These are phyloP conservation scores for Ustilago xerochloae DNA, from an alignment of 1,284 basidiomycete genomes.

Conservation along the genomic window DNA sequence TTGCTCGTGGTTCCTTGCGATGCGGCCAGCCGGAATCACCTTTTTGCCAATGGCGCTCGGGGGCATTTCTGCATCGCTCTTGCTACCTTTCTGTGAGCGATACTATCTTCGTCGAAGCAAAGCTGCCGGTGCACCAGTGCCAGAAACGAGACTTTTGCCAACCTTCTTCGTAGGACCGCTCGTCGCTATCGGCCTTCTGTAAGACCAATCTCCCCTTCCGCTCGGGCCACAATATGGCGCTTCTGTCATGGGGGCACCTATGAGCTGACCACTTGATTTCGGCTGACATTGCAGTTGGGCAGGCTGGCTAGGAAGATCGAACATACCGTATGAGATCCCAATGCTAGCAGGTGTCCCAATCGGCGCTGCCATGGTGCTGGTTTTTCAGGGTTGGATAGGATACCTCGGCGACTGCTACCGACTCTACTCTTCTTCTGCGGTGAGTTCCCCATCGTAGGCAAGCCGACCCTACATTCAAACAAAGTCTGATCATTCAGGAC, in stretches of 20 bases:
- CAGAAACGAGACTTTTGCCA: conserved; percentile 27
- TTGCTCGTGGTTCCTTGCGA: too few species aligned
- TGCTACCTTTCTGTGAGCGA: conserved; percentile 19
- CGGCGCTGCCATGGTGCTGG: conserved; percentile 43
- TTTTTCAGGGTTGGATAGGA: conserved; percentile 48
- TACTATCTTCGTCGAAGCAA: conserved; percentile 1
- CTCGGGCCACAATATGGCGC: background rate
- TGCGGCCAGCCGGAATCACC: conserved; percentile 40
- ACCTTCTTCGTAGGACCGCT: conserved; percentile 31
- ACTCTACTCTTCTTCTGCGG: conserved; percentile 41
- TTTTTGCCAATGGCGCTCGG: conserved; percentile 36
- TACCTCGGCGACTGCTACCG: conserved; percentile 49
- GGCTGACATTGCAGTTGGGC: conserved; percentile 20
- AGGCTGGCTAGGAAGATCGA: conserved; percentile 26
- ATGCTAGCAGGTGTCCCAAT: conserved; percentile 43
- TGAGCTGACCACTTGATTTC: too few species aligned
- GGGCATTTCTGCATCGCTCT: conserved; percentile 13
- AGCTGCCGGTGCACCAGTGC: background rate
- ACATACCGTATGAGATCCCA: conserved; percentile 21
- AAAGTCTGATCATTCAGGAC: background rate
- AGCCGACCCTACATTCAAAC: background rate
- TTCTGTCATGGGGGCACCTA: background rate
- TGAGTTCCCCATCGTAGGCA: background rate
- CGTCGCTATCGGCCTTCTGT: conserved; percentile 41
- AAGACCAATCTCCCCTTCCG: background rate